Base-by-base conservation (phyloP, 23 red algal species). In the Cyanidiococcus yangmingshanensis region DNA sequence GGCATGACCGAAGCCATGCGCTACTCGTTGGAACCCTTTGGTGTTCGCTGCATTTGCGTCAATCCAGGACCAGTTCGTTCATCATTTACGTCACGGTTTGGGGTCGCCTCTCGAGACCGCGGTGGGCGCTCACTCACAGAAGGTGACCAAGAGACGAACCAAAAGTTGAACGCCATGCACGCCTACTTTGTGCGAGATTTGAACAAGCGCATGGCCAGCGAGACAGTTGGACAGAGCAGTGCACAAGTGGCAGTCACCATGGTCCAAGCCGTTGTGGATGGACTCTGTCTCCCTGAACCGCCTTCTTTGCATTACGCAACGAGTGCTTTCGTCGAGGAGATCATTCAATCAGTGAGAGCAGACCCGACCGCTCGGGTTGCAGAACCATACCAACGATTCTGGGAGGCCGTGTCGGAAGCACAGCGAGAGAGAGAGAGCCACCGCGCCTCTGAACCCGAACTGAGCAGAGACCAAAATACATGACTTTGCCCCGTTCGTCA, bases 11-110 rank as follows among this genome's bases (percentile, higher is more conserved):
- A 88, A 27, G 33, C 39, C 40, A 74, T 76, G 40, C 77, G 85
- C 31, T 82, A 82, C 68, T 59, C 2, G 30, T 39, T 82, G 24
- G 31, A 83, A 36, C 59, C 67, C 12, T 74, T 78, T 51, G 80
- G 80, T 29, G 58, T 88, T 25, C 58, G 59, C 68, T 68, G 82
- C 39, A 41, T 88, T 17, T 58, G 82, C 32, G 77, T 82, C 36
- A 40, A 41, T 37, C 85, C 85, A n/a, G 85, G 85, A 37, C 79
- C 85, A 2, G 75, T 80, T 7, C 74, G 74, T 58, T 76, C 85
- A 27, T 17, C 59, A 1, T 88, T 88, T 76, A 35, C 3, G 12
- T 7, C n/a, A 27, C 63, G 63, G 21, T 71, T 71, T 35, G 63
- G 63, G 3, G 32, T 32, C 32, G n/a, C 21, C 16, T 25, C 63